Base-by-base conservation (phyloP, 2,329 filamentous ascomycete species). In the Neonectria punicea region DNA sequence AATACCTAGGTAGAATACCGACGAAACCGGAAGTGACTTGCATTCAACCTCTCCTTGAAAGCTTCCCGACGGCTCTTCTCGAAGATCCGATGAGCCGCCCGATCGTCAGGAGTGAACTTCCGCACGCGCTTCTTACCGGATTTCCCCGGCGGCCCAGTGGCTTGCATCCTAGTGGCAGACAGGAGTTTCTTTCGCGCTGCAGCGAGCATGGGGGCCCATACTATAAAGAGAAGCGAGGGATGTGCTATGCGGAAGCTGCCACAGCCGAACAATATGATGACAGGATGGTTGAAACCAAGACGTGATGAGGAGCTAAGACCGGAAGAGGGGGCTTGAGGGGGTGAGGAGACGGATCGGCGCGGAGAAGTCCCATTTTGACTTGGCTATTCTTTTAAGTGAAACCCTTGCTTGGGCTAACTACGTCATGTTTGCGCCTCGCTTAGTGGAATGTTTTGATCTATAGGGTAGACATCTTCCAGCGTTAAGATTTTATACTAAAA, bases 31-130 rank as follows among this genome's bases (percentile, higher is more conserved):
- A 39, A 5, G 34, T 34, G 18, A 74, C 77, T 65, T 32, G 80
- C 80, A 46, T 71, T 77, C 18, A 82, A 61, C 2, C 77, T 72
- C 46, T 80, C 77, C 55, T 79, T 80, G 69, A 82, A 82, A 1
- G 80, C 77, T 65, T 82, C 80, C n/a, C 80, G 75, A 14, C 80
- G 77, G 3, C 75, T 78, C 66, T 77, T 78, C 58, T 82, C 80
- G 65, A 82, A 81, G 7, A 79, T 73, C 1, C 79, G 75, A 64
- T 82, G 80, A 5, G 77, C 76, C 4, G 80, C 80, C 10, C 80
- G 79, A 55, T 82, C 80, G 54, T 81, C 73, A 5, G 78, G 76
- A 1, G 80, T 81, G 67, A 80, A 81, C 67, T 80, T 78, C 11
- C 79, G 74, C 18, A 80, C 69, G 10, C 79, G 73, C 65, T 80